Percentiles rank a stretch among this genome's conserved stretches.
Conservation (phyloP, 2,329 filamentous ascomycete genomes). For the Paecilomyces fulvus region DNA sequence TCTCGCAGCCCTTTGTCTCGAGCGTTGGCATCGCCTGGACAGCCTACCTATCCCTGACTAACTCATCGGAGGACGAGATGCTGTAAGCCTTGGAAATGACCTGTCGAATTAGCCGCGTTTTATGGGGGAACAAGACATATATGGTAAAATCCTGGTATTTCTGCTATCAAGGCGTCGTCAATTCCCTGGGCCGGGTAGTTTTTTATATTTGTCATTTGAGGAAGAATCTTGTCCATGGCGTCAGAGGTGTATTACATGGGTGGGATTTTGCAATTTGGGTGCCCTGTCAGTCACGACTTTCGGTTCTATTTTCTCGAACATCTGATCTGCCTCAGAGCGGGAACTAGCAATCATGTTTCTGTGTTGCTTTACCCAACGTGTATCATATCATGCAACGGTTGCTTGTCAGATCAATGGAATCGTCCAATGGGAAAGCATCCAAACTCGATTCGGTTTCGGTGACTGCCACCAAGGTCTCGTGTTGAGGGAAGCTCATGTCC, state of each 20-base stretch:
- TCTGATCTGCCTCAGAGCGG: neutral
- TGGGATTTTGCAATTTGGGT: neutral
- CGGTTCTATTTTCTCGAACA: neutral
- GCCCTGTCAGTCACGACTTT: neutral
- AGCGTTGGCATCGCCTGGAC: conserved; percentile 97
- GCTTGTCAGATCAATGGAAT: neutral
- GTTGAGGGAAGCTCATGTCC: neutral
- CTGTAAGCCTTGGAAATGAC: neutral
- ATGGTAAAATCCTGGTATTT: neutral
- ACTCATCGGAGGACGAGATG: conserved; percentile 62
- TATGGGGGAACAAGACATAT: neutral
- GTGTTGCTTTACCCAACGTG: neutral
- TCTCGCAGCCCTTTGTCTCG: conserved; percentile 77
- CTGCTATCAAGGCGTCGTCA: neutral
- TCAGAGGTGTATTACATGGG: neutral
- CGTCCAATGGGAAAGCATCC: neutral
- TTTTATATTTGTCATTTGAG: neutral
- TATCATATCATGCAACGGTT: neutral
- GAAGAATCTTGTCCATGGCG: neutral
- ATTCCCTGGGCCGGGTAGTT: neutral
- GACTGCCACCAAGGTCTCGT: neutral
- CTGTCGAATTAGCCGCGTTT: neutral
- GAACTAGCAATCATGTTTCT: neutral
- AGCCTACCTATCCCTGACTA: conserved; percentile 86
- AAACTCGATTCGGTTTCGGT: neutral